Conservation (phyloP, 441 rosid genomes). For the Geranium incanum region DNA sequence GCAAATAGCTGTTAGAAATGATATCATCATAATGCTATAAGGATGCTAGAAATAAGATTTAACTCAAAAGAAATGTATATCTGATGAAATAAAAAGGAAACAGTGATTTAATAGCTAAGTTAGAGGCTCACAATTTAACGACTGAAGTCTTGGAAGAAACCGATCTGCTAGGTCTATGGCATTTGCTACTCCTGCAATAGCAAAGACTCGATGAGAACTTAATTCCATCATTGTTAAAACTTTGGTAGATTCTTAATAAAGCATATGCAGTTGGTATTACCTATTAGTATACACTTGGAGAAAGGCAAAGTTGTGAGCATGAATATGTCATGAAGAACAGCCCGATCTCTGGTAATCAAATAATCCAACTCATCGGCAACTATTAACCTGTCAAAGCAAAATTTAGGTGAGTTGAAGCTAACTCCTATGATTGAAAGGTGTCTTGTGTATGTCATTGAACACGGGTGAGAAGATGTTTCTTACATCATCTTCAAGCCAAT, state of each 20-base stretch:
- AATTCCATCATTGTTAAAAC: neutral
- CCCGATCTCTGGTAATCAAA: slow-evolving; percentile 71
- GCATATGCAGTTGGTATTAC: slow-evolving; percentile 26
- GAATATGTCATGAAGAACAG: slow-evolving; percentile 84
- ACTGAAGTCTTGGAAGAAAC: slow-evolving; percentile 71
- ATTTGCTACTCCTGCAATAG: slow-evolving; percentile 69
- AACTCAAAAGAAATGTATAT: neutral
- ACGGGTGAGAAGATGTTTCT: slow-evolving; percentile 19
- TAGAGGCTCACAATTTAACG: slow-evolving; percentile 57
- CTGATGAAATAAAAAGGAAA: neutral
- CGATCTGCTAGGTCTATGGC: slow-evolving; percentile 77
- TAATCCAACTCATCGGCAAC: slow-evolving; percentile 88
- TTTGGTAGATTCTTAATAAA: neutral
- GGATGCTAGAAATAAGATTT: neutral
- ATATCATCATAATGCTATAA: neutral
- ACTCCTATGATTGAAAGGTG: neutral
- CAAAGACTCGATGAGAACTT: neutral
- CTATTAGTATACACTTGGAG: slow-evolving; percentile 71
- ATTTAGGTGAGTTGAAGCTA: slow-evolving; percentile 1
- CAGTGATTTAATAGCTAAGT: slow-evolving; percentile 8
- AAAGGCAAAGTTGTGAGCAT: slow-evolving; percentile 78
- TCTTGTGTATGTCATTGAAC: neutral
- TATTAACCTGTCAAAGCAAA: slow-evolving; percentile 40
- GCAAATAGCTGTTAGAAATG: neutral
- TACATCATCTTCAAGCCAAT: slow-evolving; percentile 59